phyloP scores from a whole-genome alignment of 192 early-diverging fungal species.

The Martensiomyces pterosporus region DNA sequence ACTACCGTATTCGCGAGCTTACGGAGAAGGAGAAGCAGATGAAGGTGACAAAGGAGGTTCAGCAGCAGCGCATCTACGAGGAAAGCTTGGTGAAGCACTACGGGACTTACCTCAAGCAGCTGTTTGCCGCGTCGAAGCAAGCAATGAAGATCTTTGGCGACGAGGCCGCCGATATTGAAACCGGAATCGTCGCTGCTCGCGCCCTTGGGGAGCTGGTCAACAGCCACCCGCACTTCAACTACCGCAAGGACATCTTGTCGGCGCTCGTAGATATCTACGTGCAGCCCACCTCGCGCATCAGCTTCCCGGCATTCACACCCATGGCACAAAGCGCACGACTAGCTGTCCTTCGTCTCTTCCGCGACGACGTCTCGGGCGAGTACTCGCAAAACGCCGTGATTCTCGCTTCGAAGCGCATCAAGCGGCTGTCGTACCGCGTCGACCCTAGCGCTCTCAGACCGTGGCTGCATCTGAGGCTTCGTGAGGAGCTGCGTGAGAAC shows the following conservation, averaged over 20 bases:
- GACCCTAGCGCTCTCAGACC: conserved; percentile 61
- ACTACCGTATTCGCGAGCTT: conserved; percentile 87
- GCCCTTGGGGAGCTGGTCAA: conserved; percentile 81
- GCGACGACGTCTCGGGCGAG: conserved; percentile 82
- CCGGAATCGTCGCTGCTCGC: conserved; percentile 63
- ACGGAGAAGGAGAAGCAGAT: conserved; percentile 73
- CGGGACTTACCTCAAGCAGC: conserved; percentile 74
- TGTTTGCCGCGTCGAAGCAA: conserved; percentile 54
- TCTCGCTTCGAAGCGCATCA: conserved; percentile 80
- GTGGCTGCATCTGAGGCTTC: conserved; percentile 78
- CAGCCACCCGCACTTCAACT: conserved; percentile 92
- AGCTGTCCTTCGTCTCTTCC: conserved; percentile 74
- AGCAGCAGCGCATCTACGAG: conserved; percentile 82
- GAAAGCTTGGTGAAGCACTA: conserved; percentile 77
- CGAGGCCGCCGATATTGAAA: conserved; percentile 31
- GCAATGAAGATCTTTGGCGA: conserved; percentile 35
- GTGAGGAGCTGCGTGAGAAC: conserved; percentile 69
- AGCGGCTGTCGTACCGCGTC: conserved; percentile 73
- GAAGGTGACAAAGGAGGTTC: conserved; percentile 86
- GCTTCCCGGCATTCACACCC: conserved; percentile 51
- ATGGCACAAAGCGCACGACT: conserved; percentile 71
- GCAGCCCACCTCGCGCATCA: conserved; percentile 63
- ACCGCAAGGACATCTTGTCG: conserved; percentile 83
- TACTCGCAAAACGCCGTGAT: conserved; percentile 82
- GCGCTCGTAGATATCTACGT: conserved; percentile 63